Evolutionary conservation across 495 filamentous ascomycete species (phyloP).

Genomic region (Stereocaulon alpinum): DNA sequence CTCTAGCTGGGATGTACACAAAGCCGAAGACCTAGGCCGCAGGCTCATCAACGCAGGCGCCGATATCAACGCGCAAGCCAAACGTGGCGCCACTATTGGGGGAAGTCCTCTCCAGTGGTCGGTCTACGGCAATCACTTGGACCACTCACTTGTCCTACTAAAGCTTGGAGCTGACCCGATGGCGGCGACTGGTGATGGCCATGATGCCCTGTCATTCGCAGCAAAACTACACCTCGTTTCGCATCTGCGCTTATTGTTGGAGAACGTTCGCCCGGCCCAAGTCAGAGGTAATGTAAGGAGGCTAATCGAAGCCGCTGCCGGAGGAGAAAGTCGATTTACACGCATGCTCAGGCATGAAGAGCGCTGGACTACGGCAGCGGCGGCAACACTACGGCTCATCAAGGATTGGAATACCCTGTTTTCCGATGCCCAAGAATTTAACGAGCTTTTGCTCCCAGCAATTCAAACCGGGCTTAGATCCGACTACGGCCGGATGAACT

Average conservation of each 20-base stretch:
- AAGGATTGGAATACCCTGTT: constrained; percentile 20
- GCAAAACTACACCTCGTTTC: constrained; percentile 20
- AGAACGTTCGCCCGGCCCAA: constrained; percentile 19
- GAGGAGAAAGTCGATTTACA: constrained; percentile 23
- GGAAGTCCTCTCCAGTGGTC: constrained; percentile 26
- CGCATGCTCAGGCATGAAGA: constrained; percentile 22
- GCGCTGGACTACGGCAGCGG: constrained; percentile 18
- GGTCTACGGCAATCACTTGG: constrained; percentile 19
- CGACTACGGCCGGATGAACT: constrained; percentile 22
- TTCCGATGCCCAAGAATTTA: constrained; percentile 16
- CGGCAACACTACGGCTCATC: constrained; percentile 17
- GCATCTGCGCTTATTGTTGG: constrained; percentile 22
- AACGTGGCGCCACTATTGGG: constrained; percentile 22
- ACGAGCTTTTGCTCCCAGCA: constrained; percentile 14
- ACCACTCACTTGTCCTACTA: constrained; percentile 21
- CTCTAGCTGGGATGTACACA: constrained; percentile 20
- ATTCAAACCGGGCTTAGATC: constrained; percentile 12
- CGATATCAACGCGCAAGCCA: constrained; percentile 23
- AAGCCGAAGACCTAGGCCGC: constrained; percentile 18
- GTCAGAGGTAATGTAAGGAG: constrained; percentile 16
- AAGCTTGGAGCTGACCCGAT: constrained; percentile 22
- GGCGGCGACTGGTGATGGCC: constrained; percentile 14
- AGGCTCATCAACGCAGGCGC: constrained; percentile 24
- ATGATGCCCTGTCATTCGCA: constrained; percentile 22
- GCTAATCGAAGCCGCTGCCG: constrained; percentile 17